Base-by-base conservation (phyloP, 371 early-diverging fungal species). In the Syncephalastrum sp. region DNA sequence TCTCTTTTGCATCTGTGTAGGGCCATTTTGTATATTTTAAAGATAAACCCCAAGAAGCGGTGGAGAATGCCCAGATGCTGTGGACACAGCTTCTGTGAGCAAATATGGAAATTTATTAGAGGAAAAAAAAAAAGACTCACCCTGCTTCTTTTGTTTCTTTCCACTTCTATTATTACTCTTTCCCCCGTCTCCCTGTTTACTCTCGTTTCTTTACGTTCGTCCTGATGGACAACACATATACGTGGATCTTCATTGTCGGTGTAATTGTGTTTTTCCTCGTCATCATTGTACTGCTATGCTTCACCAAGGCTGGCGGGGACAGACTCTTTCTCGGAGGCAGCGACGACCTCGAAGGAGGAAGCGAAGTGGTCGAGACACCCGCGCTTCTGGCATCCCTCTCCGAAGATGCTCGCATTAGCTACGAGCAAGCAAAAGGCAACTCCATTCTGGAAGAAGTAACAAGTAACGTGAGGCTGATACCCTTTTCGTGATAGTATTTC, bases 1-100 rank as follows among this genome's bases (percentile, higher is more conserved):
- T 33, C 8, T 10, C 10, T 33, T 12, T 33, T 33, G 38, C 38
- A 10, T 12, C 38, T 4, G 2, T 10, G 38, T 23, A 98, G 75
- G 98, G 98, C 1, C 97, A 97, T 74, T 98, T 98, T 85, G 95
- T 96, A 7, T 77, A 88, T 50, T 84, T 85, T 60, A 90, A 94
- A 57, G 88, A 94, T 63, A 70, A 77, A 58, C 89, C 97, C 2
- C 62, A 80, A 42, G 77, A 75, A 19, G 95, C 96, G 1, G 72
- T 90, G 16, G 72, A 74, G 15, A 60, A 82, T 38, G 69, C 71
- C 3, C 69, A 71, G 24, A 33, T 56, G 17, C 63, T 78, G n/a
- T 70, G 60, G 67, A 59, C 66, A 42, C 64, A 74, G 60, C 49
- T 50, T 23, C 17, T 42, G 56, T 56, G 47, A 46, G 46, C 38